Evolutionary conservation across 768 basidiomycete species (phyloP).

Genomic region (Rhodosporidiobolus odoratus): DNA sequence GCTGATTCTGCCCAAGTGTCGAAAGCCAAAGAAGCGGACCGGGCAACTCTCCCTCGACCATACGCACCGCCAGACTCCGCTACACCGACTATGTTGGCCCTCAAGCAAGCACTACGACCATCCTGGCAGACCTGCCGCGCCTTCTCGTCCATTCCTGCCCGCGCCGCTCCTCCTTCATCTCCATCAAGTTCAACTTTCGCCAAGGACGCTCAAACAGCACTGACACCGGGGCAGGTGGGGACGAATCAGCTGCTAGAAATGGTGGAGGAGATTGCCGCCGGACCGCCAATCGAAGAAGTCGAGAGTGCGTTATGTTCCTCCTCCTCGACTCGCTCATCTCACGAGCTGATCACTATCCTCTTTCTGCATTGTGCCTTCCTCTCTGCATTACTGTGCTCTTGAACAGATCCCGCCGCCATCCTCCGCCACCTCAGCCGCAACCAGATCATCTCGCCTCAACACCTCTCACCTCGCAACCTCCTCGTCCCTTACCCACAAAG

Average conservation of each 20-base stretch:
- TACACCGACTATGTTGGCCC: background rate
- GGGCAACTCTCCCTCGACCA: too few species aligned
- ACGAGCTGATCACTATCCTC: background rate
- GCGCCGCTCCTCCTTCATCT: background rate
- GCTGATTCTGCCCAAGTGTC: too few species aligned
- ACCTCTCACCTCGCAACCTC: constrained; percentile 31
- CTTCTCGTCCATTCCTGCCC: background rate
- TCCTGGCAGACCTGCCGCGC: background rate
- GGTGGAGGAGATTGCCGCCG: background rate
- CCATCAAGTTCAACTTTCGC: background rate
- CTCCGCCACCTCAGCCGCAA: constrained; percentile 24
- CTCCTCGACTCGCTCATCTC: too few species aligned
- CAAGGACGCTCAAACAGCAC: background rate
- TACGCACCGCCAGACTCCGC: too few species aligned
- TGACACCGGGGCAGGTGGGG: background rate
- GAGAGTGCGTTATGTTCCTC: background rate
- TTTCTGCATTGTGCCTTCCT: background rate
- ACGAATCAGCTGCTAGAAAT: background rate
- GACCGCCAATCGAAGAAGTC: background rate
- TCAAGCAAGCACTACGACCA: background rate
- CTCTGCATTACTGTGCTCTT: background rate
- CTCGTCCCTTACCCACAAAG: constrained; percentile 23
- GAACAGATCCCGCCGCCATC: constrained; percentile 20
- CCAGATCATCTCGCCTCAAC: constrained; percentile 26
- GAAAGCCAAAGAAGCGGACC: too few species aligned